Base-by-base conservation (phyloP, 352 stramenopile species). In the Pseudoperonospora humuli region DNA sequence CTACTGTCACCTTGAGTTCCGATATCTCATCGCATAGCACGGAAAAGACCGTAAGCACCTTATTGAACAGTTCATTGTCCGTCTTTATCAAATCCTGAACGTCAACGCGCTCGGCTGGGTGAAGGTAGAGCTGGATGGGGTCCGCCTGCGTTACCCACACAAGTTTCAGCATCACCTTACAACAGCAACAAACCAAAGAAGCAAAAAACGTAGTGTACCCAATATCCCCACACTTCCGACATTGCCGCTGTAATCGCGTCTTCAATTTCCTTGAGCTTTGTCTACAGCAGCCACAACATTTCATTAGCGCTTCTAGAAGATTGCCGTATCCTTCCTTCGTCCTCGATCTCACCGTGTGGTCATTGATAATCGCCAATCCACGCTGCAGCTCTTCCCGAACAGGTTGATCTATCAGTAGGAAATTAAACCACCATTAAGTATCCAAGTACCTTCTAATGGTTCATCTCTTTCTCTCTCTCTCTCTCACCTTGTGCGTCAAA, bases 141-240 rank as follows among this genome's bases (percentile, higher is more conserved):
- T 93, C 82, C 34, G 81, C 74, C 76, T 88, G 40, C 21, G 39
- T 31, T 36, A 13, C 7, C 18, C 11, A 11, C 23, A 25, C 13
- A 33, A 25, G 15, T 7, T 20, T 24, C 2, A 19, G n/a, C 17
- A 38, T 1, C 7, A 37, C 3, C 15, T 14, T 32, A 32, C 26
- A 28, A 28, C 24, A 28, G 13, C 24, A 28, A 1, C 26, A 36
- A 32, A 31, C 27, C 17, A 10, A 31, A 24, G 1, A 45, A 38
- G 23, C 2, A 38, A 38, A 4, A 38, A 3, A n/a, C n/a, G n/a
- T n/a, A n/a, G n/a, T n/a, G 50, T 63, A 91, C 79, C 80, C 81
- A 93, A 45, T 93, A 91, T 44, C 79, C 81, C 81, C 81, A 93
- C 5, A 93, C 78, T 75, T 93, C 81, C 8, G 81, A 93, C 80